These are phyloP conservation scores for Scleroderma citrinum DNA, from an alignment of 768 basidiomycete species.

Conservation along the genomic window DNA sequence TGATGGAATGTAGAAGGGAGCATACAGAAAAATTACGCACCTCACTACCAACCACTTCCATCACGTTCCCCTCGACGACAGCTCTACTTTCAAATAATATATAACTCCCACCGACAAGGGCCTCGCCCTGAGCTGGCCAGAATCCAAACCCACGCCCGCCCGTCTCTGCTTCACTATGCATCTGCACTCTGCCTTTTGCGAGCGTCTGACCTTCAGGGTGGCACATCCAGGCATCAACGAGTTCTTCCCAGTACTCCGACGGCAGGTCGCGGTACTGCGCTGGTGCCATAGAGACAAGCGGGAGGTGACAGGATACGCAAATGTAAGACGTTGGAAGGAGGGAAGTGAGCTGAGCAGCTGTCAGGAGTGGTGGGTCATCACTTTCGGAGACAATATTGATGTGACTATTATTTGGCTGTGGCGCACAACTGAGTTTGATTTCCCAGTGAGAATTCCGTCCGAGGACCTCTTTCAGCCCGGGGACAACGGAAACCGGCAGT, in stretches of 20 bases:
- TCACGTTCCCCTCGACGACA: constrained; percentile 35
- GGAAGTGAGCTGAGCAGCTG: constrained; percentile 57
- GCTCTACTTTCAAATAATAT: constrained; percentile 58
- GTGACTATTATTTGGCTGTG: constrained; percentile 13
- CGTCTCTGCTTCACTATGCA: background rate
- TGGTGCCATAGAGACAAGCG: constrained; percentile 49
- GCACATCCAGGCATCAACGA: constrained; percentile 98
- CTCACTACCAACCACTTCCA: constrained; percentile 18
- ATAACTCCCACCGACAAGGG: constrained; percentile 88
- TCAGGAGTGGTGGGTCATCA: constrained; percentile 46
- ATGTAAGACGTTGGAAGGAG: constrained; percentile 60
- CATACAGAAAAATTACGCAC: constrained; percentile 41
- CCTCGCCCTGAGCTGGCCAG: constrained; percentile 69
- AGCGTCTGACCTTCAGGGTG: constrained; percentile 79
- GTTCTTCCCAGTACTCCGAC: constrained; percentile 95
- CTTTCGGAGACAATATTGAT: constrained; percentile 7
- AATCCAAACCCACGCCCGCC: constrained; percentile 48
- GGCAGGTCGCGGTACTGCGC: constrained; percentile 79
- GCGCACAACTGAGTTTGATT: constrained; percentile 49
- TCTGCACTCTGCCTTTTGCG: constrained; percentile 40
- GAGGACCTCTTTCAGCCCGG: constrained; percentile 57
- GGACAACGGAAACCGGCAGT: constrained; percentile 49
- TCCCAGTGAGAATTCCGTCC: constrained; percentile 60
- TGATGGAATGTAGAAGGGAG: constrained; percentile 6
- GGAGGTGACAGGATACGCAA: constrained; percentile 76